Percentiles rank a stretch among this genome's conserved stretches.
These are phyloP conservation scores for Lanmaoa pseudosensibilis DNA, from an alignment of 768 basidiomycete genomes.

Conservation along the genomic window DNA sequence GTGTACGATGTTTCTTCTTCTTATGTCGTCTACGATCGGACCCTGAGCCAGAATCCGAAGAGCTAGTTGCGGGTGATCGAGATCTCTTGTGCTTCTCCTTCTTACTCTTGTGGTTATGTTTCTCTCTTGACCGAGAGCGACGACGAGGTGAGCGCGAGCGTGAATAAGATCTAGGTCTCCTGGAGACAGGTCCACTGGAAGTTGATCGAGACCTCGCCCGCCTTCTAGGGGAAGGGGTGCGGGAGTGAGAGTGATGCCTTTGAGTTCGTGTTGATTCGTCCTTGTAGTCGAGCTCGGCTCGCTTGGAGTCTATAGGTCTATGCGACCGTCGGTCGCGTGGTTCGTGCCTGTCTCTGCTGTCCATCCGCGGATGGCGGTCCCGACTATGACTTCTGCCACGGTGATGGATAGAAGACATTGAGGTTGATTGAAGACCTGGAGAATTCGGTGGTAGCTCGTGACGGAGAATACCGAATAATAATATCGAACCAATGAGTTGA, in stretches of 20 bases:
- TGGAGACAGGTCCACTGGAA: conserved; percentile 18
- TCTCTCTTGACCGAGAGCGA: conserved; percentile 39
- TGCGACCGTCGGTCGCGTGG: conserved; percentile 21
- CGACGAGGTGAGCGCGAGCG: conserved; percentile 29
- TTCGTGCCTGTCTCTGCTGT: conserved; percentile 17
- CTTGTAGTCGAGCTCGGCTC: conserved; percentile 9
- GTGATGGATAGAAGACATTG: conserved; percentile 24
- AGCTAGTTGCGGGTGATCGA: conserved; percentile 42
- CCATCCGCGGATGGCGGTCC: conserved; percentile 14
- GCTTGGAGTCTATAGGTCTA: conserved; percentile 14
- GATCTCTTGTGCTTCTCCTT: conserved; percentile 35
- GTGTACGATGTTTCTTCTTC: conserved; percentile 47
- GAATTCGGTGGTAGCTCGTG: neutral
- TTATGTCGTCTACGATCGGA: conserved; percentile 39
- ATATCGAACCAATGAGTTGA: conserved; percentile 1
- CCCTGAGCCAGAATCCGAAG: conserved; percentile 35
- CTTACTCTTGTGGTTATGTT: conserved; percentile 17
- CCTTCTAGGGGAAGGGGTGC: conserved; percentile 19
- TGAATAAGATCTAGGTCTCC: conserved; percentile 20
- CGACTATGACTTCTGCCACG: conserved; percentile 26
- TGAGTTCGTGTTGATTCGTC: conserved; percentile 4
- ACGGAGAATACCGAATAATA: neutral
- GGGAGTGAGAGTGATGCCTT: conserved; percentile 24
- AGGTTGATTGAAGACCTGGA: neutral
- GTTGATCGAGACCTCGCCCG: conserved; percentile 30